These are phyloP conservation scores for Fusarium sp. DNA, from an alignment of 2,329 filamentous ascomycete genomes.

Conservation along the genomic window DNA sequence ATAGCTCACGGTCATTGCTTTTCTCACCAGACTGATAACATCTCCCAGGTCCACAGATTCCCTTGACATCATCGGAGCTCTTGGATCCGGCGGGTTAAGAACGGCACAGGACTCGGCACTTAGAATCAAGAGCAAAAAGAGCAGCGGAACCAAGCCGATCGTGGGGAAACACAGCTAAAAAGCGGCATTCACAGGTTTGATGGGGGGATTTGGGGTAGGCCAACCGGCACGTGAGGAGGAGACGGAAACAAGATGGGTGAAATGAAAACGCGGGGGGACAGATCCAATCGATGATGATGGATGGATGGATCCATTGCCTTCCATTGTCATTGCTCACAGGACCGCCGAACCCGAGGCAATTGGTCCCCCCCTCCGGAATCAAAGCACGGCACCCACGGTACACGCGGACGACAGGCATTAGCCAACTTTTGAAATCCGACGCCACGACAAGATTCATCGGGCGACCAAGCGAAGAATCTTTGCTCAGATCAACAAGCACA, in stretches of 20 bases:
- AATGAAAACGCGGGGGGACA: slow-evolving; percentile 17
- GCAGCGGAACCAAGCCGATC: slow-evolving; percentile 2
- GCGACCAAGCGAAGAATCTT: neutral
- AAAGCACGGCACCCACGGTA: slow-evolving; percentile 19
- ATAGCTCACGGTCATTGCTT: neutral
- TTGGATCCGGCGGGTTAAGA: neutral
- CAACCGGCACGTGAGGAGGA: slow-evolving; percentile 1
- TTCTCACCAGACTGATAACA: neutral
- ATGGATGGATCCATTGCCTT: slow-evolving; percentile 3
- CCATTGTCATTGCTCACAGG: slow-evolving; percentile 16
- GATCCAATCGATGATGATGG: neutral
- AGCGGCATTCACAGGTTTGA: neutral
- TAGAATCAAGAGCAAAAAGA: neutral
- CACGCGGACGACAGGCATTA: neutral
- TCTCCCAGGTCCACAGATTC: neutral
- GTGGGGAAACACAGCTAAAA: neutral
- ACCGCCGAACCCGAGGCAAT: slow-evolving; percentile 26
- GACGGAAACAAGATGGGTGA: slow-evolving; percentile 2
- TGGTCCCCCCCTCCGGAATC: slow-evolving; percentile 13
- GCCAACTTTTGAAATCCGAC: neutral
- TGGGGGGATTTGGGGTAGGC: slow-evolving; percentile 14
- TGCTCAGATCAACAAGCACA: neutral
- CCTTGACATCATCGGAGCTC: neutral
- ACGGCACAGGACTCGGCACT: slow-evolving; percentile 18
- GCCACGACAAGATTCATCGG: neutral